Conservation (phyloP, 441 rosid species). For the Heliophila coronopifolia region DNA sequence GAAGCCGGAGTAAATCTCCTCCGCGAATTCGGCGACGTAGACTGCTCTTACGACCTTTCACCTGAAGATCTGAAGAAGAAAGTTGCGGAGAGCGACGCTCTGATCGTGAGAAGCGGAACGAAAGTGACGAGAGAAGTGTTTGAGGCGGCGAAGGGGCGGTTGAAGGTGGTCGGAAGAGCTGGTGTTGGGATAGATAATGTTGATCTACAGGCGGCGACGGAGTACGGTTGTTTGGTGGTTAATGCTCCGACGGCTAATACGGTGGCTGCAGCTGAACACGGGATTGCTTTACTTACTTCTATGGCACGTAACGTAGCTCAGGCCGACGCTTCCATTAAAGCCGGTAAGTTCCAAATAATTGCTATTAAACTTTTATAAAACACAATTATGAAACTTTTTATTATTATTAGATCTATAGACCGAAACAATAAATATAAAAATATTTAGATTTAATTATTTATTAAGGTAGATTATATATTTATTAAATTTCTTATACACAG, state of each 20-base stretch:
- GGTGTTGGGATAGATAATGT: slow-evolving; percentile 72
- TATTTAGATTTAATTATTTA: too few species aligned
- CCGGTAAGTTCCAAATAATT: slow-evolving; percentile 30
- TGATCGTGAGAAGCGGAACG: slow-evolving; percentile 66
- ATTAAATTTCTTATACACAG: too few species aligned
- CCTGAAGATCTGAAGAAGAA: slow-evolving; percentile 41
- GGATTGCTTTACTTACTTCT: slow-evolving; percentile 51
- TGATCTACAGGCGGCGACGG: slow-evolving; percentile 62
- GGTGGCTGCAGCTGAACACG: slow-evolving; percentile 67
- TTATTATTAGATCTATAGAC: too few species aligned
- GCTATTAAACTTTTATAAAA: too few species aligned
- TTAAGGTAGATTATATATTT: too few species aligned
- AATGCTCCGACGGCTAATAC: slow-evolving; percentile 69
- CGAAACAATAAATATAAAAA: too few species aligned
- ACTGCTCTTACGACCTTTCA: slow-evolving; percentile 49
- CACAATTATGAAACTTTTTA: too few species aligned
- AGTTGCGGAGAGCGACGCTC: slow-evolving; percentile 45
- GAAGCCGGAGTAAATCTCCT: slow-evolving; percentile 47
- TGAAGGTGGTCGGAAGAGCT: slow-evolving; percentile 64
- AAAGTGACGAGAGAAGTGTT: slow-evolving; percentile 58
- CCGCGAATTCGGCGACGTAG: slow-evolving; percentile 40
- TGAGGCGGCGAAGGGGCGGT: slow-evolving; percentile 44
- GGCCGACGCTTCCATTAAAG: slow-evolving; percentile 62
- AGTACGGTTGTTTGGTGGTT: slow-evolving; percentile 54
- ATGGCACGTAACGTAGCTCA: slow-evolving; percentile 62